Base-by-base conservation (phyloP, 345 rosid genomes). In the Turnera subulata region DNA sequence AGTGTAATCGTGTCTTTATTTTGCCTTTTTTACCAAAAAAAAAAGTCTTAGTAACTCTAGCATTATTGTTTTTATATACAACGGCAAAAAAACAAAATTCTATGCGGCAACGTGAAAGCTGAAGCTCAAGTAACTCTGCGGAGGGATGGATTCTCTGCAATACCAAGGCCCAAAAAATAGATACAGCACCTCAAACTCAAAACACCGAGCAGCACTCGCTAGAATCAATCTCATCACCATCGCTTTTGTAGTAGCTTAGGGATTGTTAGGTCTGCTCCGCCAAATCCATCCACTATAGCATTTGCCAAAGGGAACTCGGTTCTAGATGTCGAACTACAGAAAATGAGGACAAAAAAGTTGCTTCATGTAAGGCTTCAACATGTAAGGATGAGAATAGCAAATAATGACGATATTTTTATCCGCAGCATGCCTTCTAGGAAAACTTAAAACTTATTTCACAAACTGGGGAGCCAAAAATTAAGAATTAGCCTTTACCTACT, bases 231-330 rank as follows among this genome's bases (percentile, higher is more conserved):
- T 85, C 74, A 80, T 26, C 66, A 62, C 73, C 80, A 66, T 17
- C 69, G 59, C 70, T 67, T 82, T 63, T 67, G 32, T 54, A 45
- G 67, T 48, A 89, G 76, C 64, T 69, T 86, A 46, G 84, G 53
- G 67, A 89, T 70, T 4, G 95, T 82, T 68, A 92, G 57, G 62
- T 92, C 95, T 13, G 95, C 85, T 55, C 86, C 97, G 72, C 98
- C 93, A 63, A 92, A 89, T n/a, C 96, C 96, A 57, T 92, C 97
- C 96, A 86, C 46, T 53, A 79, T 61, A 9, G 93, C 95, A 44
- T 69, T 84, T n/a, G 88, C 95, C 8, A 84, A 78, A 46, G 89
- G 91, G 66, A 89, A 89, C 76, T 89, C 88, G 0, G 89, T 90
- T 76, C 98, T 79, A 9, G 95, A 73, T 29, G 95, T 88, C 64